A percentile compares a stretch with the other conserved stretches of the same genome.
Conservation (phyloP, 1,284 basidiomycete genomes). For the Golubevia pallescens region DNA sequence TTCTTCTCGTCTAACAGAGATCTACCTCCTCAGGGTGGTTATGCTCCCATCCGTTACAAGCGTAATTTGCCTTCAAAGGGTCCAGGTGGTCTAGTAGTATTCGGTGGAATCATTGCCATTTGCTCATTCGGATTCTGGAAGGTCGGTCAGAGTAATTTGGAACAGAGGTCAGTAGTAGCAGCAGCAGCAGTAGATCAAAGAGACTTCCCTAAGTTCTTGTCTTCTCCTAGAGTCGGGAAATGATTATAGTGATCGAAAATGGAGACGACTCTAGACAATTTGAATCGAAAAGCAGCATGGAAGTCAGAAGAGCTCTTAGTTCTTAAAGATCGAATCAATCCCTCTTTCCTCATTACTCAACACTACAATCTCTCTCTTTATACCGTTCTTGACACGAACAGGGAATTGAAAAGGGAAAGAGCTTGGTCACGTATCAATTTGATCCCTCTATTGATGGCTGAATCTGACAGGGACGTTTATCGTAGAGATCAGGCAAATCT, state of each 20-base stretch:
- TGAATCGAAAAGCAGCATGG: no score
- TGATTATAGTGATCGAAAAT: no score
- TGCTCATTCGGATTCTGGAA: slow-evolving; percentile 93
- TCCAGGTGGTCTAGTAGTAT: slow-evolving; percentile 83
- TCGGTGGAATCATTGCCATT: slow-evolving; percentile 81
- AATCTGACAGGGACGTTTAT: slow-evolving; percentile 89
- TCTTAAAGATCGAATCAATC: not conserved
- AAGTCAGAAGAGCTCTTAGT: no score
- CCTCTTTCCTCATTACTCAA: not conserved
- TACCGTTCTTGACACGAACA: slow-evolving; percentile 65
- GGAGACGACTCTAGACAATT: no score
- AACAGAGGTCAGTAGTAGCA: slow-evolving; percentile 92
- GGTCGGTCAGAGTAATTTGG: slow-evolving; percentile 85
- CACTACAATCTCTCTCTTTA: not conserved
- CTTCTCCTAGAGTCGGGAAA: no score
- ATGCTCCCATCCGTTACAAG: slow-evolving; percentile 91
- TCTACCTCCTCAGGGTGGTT: slow-evolving; percentile 92
- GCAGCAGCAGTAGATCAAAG: no score
- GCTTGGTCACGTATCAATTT: slow-evolving; percentile 95
- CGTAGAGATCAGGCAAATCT: slow-evolving; percentile 80
- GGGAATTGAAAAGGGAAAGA: slow-evolving; percentile 91
- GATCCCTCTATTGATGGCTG: slow-evolving; percentile 83
- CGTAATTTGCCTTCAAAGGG: slow-evolving; percentile 92
- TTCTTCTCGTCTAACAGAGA: no score
- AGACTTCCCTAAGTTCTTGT: not conserved